Evolutionary conservation across 257 asterid genomes (phyloP), one percentile per base, ranked within the genome.

Genomic region (Fraxinus anomala): DNA sequence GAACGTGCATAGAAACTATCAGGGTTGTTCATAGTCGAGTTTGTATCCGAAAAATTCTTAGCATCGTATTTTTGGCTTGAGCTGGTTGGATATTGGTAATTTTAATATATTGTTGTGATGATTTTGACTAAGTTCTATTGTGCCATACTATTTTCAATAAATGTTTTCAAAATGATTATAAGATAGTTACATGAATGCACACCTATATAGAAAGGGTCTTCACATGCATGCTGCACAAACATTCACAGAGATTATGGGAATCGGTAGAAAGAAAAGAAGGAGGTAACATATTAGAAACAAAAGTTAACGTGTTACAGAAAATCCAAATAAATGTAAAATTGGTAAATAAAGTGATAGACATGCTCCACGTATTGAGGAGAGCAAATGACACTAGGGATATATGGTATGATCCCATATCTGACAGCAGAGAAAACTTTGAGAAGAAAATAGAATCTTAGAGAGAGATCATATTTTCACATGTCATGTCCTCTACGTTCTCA

Each of bases 401-500:
- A 5, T 6, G 65, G 65, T 6, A 19, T n/a, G 28, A 54, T 54
- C 65, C 23, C 28, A 6, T 59, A 21, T 59, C 3, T 59, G 5
- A 59, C 31, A 21, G 30, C 16, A 23, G 67, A 23, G 30, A 59
- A 19, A 19, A 56, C 13, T 8, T 56, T 56, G 26, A 7, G 65
- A 54, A 54, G 65, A 54, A n/a, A n/a, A 56, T 17, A 56, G 13
- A 59, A 59, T 59, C 30, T 21, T 59, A 59, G 14, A 9, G 67
- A 59, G 9, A 59, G 31, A n/a, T 59, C 12, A 11, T 56, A 21
- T 17, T 56, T 59, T n/a, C 17, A 31, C 26, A 77, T 59, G 31
- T 30, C 70, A 26, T 81, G 56, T 44, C 51, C 34, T 44, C 5
- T 26, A 73, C 73, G 49, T 56, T 77, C 78, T 75, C 30, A 70